Percentiles rank a stretch among this genome's conserved stretches.
Evolutionary conservation across 208 protist genomes (phyloP).

Genomic region (Acanthamoeba sp.): DNA sequence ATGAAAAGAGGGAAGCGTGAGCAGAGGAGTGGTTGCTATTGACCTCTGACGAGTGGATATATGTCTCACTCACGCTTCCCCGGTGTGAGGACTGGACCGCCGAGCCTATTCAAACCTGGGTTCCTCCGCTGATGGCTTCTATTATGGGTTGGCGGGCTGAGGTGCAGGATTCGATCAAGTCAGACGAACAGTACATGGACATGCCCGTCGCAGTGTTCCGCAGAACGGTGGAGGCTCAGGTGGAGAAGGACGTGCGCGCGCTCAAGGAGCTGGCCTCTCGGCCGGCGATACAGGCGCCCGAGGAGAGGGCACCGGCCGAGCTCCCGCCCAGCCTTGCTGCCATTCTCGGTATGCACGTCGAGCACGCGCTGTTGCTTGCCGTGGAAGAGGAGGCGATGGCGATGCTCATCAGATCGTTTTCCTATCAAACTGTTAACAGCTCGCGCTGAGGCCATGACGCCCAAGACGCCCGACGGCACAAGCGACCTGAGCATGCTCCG

Average conservation of each 20-base stretch:
- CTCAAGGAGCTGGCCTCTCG: slow-evolving; percentile 28
- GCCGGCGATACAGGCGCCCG: background rate
- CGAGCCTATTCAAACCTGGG: background rate
- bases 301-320: background rate
- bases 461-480: background rate
- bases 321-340: slow-evolving; percentile 35
- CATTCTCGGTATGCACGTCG: background rate
- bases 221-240: slow-evolving; percentile 22
- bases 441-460: slow-evolving; percentile 10
- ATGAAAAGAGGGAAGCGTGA: background rate
- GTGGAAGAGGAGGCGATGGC: too few relatives aligned
- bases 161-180: background rate
- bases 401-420: too few relatives aligned
- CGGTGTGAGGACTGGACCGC: too few relatives aligned
- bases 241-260: slow-evolving; percentile 3
- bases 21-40: background rate
- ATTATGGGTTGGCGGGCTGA: background rate
- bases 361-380: too few relatives aligned
- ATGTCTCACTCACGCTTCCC: too few relatives aligned
- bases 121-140: background rate
- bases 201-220: slow-evolving; percentile 20
- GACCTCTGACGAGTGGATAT: background rate
- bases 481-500: slow-evolving; percentile 14
- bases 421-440: background rate
- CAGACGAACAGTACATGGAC: slow-evolving; percentile 21